These are phyloP conservation scores for Ophiocordyceps unilateralis DNA, from an alignment of 2,329 filamentous ascomycete genomes.

Conservation along the genomic window DNA sequence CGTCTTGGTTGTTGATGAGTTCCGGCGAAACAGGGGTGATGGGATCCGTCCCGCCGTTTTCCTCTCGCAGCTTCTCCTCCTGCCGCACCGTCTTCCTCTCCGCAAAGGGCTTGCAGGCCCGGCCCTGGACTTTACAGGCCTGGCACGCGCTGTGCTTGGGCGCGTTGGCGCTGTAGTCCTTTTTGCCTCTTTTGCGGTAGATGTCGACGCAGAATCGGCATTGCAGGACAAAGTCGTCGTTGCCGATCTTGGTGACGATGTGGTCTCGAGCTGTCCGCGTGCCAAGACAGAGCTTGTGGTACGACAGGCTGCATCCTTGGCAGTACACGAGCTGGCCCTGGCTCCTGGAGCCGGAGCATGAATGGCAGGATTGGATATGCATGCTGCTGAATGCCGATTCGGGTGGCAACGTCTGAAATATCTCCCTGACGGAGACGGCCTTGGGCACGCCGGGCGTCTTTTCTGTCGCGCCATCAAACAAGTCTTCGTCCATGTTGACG, in stretches of 20 bases:
- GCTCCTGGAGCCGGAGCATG: conserved; percentile 36
- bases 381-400: conserved; percentile 50
- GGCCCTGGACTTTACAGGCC: conserved; percentile 46
- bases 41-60: conserved; percentile 67
- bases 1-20: conserved; percentile 57
- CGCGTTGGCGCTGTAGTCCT: conserved; percentile 19
- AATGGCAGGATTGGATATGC: conserved; percentile 57
- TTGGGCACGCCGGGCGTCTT: conserved; percentile 29
- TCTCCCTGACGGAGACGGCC: conserved; percentile 51
- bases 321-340: conserved; percentile 61
- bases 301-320: conserved; percentile 74
- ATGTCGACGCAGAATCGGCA: conserved; percentile 69
- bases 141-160: conserved; percentile 60
- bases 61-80: conserved; percentile 66
- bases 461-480: conserved; percentile 30
- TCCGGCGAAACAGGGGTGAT: conserved; percentile 42
- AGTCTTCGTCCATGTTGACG: conserved; percentile 41
- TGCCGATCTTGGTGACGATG: conserved; percentile 66
- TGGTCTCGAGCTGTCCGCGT: conserved; percentile 62
- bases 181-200: conserved; percentile 48
- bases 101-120: conserved; percentile 60
- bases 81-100: conserved; percentile 54
- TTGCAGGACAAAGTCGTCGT: conserved; percentile 69
- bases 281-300: conserved; percentile 72
- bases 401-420: conserved; percentile 45